Evolutionary conservation across 164 flowering plant genomes (phyloP), one percentile per base, ranked within the genome.

Genomic region (Piper longum): DNA sequence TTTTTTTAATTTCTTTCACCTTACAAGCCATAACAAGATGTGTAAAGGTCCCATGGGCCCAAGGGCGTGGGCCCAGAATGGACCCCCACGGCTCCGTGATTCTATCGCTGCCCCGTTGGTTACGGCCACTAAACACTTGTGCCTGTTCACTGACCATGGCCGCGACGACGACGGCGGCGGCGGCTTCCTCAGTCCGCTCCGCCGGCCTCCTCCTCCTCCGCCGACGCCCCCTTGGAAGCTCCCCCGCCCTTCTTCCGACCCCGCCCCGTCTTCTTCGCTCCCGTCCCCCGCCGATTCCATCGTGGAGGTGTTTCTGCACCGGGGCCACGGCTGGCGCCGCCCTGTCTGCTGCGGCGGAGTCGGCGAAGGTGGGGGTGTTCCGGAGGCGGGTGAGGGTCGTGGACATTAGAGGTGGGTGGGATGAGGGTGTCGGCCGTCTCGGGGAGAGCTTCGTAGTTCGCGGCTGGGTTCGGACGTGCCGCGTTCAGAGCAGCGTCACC

Each of bases 381-480:
- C 67, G 82, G 71, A 84, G 72, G 79, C 76, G 85, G 69, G 41
- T 82, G 74, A 85, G 75, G 77, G 67, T 95, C 71, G 79, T 63
- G 16, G 97, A 91, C 54, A 74, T 95, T 7, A 89, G 82, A 70
- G 86, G 86, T 4, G 97, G 91, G 4, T 69, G 75, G 1, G 88
- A 85, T 41, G 89, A 85, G 70, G 97, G 96, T 2, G 63, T 90
- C 77, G 79, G 70, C 54, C 74, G 78, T 16, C 65, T 91, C 41
- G 96, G 96, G 59, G 80, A 84, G 79, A 78, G 63, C 3, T 56
- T 88, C 45, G 77, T 76, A 6, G 85, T 91, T 4, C 77, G 62
- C 64, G 99, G 99, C 12, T 93, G 99, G 99, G 99, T 93, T 42
- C 76, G 99, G 62, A 90, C 97, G 4, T 77, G 87, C 55, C 81